Evolutionary conservation across 2,329 filamentous ascomycete species (phyloP).

Genomic region (Diaporthe caulivora): DNA sequence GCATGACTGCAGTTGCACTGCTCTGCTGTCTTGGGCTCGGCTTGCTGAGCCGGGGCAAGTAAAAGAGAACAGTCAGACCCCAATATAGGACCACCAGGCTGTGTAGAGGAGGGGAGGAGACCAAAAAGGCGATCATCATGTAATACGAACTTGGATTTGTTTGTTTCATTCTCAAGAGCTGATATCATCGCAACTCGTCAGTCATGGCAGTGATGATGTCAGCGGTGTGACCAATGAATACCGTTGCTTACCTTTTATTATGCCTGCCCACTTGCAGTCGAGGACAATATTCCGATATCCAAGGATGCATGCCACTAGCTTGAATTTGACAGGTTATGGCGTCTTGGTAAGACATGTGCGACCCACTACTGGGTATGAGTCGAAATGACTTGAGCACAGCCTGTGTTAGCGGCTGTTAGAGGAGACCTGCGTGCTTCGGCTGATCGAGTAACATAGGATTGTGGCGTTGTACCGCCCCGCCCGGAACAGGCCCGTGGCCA

Average conservation of each 20-base stretch:
- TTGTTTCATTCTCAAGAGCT: background rate
- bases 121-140: no score
- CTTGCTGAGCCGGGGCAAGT: no score
- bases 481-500: background rate
- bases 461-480: background rate
- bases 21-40: no score
- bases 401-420: background rate
- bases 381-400: slow-evolving; percentile 30
- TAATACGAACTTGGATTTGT: background rate
- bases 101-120: no score
- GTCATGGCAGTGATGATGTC: background rate
- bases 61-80: background rate
- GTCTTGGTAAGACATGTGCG: background rate
- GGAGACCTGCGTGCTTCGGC: background rate
- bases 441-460: background rate
- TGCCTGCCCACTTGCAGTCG: background rate
- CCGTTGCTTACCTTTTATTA: background rate
- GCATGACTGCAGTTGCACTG: no score
- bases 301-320: background rate
- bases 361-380: slow-evolving; percentile 38
- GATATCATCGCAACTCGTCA: background rate
- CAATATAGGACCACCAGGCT: background rate
- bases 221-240: background rate
- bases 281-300: background rate
- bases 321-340: background rate